These are phyloP conservation scores for Extremus antarcticus DNA, from an alignment of 495 filamentous ascomycete genomes.

Conservation along the genomic window DNA sequence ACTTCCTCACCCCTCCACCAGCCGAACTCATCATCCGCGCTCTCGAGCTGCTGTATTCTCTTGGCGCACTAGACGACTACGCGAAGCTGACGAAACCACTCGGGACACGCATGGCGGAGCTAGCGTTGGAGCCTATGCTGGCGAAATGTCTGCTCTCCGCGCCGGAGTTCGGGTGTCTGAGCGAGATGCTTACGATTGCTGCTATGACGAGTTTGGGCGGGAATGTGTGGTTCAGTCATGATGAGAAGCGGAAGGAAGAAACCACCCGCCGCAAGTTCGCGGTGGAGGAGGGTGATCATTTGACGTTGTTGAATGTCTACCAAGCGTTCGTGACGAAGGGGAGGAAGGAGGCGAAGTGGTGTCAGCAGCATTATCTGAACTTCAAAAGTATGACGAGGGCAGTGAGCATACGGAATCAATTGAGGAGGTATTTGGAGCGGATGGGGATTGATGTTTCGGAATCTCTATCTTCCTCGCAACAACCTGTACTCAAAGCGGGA, in stretches of 20 bases:
- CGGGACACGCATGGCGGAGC: constrained; percentile 84
- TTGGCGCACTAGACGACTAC: constrained; percentile 82
- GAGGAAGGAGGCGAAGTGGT: constrained; percentile 77
- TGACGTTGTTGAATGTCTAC: constrained; percentile 91
- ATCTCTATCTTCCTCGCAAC: constrained; percentile 29
- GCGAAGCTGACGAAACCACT: constrained; percentile 84
- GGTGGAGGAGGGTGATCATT: constrained; percentile 87
- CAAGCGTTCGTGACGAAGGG: constrained; percentile 79
- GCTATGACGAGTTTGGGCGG: constrained; percentile 88
- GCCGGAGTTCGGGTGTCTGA: constrained; percentile 61
- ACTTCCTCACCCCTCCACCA: constrained; percentile 80
- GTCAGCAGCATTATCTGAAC: constrained; percentile 75
- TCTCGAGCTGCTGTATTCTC: constrained; percentile 77
- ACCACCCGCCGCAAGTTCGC: constrained; percentile 72
- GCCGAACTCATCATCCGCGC: constrained; percentile 79
- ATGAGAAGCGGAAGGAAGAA: constrained; percentile 63
- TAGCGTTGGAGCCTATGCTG: constrained; percentile 95
- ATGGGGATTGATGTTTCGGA: constrained; percentile 69
- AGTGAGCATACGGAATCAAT: constrained; percentile 74
- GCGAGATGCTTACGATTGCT: constrained; percentile 82
- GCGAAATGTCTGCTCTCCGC: constrained; percentile 79
- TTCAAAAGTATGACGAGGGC: constrained; percentile 73
- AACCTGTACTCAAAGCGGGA: neutral
- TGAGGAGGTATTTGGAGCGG: constrained; percentile 77
- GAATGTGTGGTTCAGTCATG: constrained; percentile 62